Conservation (phyloP, 768 basidiomycete genomes). For the Boletellus ananas region DNA sequence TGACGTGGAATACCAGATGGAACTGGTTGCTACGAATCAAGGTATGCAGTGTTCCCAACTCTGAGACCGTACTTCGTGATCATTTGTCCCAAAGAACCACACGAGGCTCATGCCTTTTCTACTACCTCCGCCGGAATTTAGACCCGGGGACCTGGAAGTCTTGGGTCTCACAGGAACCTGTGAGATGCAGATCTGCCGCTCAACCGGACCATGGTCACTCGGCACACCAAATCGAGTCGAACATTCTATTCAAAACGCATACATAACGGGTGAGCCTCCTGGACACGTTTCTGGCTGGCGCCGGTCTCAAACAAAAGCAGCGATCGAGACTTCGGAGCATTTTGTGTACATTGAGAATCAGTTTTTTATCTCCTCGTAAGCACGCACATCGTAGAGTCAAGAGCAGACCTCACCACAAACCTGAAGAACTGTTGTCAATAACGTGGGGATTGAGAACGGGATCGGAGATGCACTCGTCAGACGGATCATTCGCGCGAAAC, state of each 20-base stretch:
- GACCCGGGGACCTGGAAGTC: constrained; percentile 66
- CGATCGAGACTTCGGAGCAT: constrained; percentile 90
- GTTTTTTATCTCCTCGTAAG: constrained; percentile 87
- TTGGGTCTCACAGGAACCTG: constrained; percentile 92
- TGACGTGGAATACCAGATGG: constrained; percentile 55
- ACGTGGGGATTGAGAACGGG: constrained; percentile 83
- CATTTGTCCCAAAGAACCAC: constrained; percentile 62
- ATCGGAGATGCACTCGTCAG: constrained; percentile 93
- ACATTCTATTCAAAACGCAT: constrained; percentile 92
- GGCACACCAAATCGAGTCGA: constrained; percentile 84
- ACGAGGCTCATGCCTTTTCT: constrained; percentile 90
- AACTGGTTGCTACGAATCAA: constrained; percentile 92
- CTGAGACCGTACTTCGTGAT: neutral
- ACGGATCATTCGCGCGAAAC: constrained; percentile 85
- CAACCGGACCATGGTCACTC: constrained; percentile 94
- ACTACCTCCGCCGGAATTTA: constrained; percentile 91
- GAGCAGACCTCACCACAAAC: neutral
- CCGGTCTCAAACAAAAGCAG: constrained; percentile 36
- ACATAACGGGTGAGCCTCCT: constrained; percentile 65
- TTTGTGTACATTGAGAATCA: constrained; percentile 99
- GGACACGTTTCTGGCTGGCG: neutral
- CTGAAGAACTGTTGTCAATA: constrained; percentile 79
- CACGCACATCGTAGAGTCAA: neutral
- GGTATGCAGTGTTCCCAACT: constrained; percentile 39
- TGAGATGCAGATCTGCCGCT: constrained; percentile 95